Evolutionary conservation across 768 basidiomycete species (phyloP).

Genomic region (Podaxis sp.): DNA sequence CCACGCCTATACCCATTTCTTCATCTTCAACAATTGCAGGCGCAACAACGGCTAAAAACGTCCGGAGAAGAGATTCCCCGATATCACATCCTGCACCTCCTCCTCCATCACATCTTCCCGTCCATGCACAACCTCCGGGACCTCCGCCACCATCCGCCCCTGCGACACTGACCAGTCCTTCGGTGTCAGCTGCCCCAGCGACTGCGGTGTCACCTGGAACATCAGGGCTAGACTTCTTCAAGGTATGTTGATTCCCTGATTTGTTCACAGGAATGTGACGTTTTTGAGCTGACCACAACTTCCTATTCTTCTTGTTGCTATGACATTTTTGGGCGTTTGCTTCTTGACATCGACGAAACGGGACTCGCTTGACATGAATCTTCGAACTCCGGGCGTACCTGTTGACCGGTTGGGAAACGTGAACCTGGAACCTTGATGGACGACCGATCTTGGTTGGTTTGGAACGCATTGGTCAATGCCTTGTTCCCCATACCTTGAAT

Average conservation of each 20-base stretch:
- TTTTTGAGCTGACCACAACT: conserved; percentile 7
- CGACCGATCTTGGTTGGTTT: neutral
- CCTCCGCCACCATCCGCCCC: conserved; percentile 18
- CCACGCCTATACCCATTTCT: conserved; percentile 13
- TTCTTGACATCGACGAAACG: conserved; percentile 8
- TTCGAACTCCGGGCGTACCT: neutral
- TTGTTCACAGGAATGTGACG: conserved; percentile 3
- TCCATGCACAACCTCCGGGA: conserved; percentile 17
- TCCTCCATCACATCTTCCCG: conserved; percentile 24
- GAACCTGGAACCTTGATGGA: neutral
- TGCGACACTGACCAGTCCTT: conserved; percentile 16
- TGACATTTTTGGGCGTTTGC: conserved; percentile 8
- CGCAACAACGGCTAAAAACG: conserved; percentile 13
- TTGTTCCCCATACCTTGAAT: neutral
- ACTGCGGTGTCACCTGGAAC: conserved; percentile 16
- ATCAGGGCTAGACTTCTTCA: conserved; percentile 28
- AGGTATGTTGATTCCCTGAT: conserved; percentile 22
- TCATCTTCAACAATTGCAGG: conserved; percentile 16
- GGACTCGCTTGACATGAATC: conserved; percentile 7
- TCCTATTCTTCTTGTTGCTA: conserved; percentile 8
- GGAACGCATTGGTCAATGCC: neutral
- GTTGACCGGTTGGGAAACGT: conserved; percentile 5
- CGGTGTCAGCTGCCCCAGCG: conserved; percentile 12
- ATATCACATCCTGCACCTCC: conserved; percentile 23
- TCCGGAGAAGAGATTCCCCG: conserved; percentile 11